These are phyloP conservation scores for Russula sp. DNA, from an alignment of 768 basidiomycete species.

Conservation along the genomic window DNA sequence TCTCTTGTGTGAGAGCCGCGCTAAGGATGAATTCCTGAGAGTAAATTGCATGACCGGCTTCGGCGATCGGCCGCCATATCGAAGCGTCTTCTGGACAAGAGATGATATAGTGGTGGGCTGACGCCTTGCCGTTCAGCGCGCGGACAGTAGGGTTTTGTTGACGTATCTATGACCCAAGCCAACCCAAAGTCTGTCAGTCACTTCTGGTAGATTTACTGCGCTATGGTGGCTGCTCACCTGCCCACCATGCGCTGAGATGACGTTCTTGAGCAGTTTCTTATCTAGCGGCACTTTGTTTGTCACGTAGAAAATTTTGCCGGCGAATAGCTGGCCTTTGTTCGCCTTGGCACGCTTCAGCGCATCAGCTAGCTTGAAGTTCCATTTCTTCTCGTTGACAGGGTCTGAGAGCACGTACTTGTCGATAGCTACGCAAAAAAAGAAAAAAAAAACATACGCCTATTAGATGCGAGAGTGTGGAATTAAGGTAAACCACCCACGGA, in stretches of 20 bases:
- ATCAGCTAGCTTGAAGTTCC: constrained; percentile 55
- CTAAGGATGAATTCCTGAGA: constrained; percentile 61
- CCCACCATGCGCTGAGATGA: constrained; percentile 67
- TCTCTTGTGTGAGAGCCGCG: constrained; percentile 57
- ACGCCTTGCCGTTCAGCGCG: constrained; percentile 42
- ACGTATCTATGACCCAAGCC: constrained; percentile 32
- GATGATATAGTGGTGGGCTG: constrained; percentile 48
- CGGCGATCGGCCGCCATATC: constrained; percentile 59
- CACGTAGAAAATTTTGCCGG: constrained; percentile 65
- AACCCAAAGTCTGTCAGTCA: background rate
- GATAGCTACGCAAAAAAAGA: constrained; percentile 45
- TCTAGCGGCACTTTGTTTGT: constrained; percentile 61
- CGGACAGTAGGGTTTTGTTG: constrained; percentile 49
- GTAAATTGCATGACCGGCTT: constrained; percentile 53
- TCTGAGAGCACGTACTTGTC: constrained; percentile 56
- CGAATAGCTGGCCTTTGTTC: constrained; percentile 50
- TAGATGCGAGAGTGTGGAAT: background rate
- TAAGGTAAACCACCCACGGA: constrained; percentile 45
- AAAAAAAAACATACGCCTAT: background rate
- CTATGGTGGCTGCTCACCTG: constrained; percentile 37
- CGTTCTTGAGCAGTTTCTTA: constrained; percentile 55
- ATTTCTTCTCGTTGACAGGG: constrained; percentile 55
- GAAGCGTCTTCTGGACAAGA: constrained; percentile 58
- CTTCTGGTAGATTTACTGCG: background rate
- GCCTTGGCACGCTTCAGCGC: constrained; percentile 55